A percentile compares a stretch with the other conserved stretches of the same genome.
Evolutionary conservation across 1,284 basidiomycete species (phyloP).

Genomic region (Ganoderma leucocontextum): DNA sequence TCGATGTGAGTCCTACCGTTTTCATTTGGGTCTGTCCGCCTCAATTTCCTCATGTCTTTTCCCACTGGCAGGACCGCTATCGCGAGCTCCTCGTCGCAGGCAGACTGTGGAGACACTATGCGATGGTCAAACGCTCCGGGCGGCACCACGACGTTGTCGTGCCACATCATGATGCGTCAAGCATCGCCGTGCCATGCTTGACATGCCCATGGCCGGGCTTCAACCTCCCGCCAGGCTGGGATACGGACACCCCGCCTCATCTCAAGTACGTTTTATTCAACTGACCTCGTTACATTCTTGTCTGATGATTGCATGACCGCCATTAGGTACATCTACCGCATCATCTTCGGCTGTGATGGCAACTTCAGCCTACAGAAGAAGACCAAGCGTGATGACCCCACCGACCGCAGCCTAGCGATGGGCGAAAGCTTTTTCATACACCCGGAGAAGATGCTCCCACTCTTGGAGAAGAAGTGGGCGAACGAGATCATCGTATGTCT

Average conservation of each 20-base stretch:
- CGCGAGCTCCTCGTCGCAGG: background rate
- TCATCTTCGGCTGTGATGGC: conserved; percentile 8
- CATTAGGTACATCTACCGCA: conserved; percentile 9
- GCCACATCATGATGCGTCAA: background rate
- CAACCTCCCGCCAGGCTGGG: background rate
- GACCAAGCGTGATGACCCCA: conserved; percentile 7
- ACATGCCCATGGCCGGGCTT: background rate
- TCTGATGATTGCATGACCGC: too few species aligned
- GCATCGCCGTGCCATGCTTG: background rate
- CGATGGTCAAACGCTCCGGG: background rate
- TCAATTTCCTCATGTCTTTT: too few species aligned
- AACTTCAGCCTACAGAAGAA: conserved; percentile 20
- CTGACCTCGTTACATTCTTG: too few species aligned
- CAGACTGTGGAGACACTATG: background rate
- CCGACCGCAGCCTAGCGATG: background rate
- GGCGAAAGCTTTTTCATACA: conserved; percentile 2
- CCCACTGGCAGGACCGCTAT: background rate
- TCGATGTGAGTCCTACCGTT: background rate
- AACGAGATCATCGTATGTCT: background rate
- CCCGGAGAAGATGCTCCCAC: background rate
- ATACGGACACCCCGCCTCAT: background rate
- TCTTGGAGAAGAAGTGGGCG: background rate
- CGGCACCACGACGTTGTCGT: background rate
- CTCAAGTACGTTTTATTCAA: background rate
- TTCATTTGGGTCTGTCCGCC: too few species aligned